phyloP scores from a whole-genome alignment of 768 basidiomycete genomes.

The Amanita rubescens region DNA sequence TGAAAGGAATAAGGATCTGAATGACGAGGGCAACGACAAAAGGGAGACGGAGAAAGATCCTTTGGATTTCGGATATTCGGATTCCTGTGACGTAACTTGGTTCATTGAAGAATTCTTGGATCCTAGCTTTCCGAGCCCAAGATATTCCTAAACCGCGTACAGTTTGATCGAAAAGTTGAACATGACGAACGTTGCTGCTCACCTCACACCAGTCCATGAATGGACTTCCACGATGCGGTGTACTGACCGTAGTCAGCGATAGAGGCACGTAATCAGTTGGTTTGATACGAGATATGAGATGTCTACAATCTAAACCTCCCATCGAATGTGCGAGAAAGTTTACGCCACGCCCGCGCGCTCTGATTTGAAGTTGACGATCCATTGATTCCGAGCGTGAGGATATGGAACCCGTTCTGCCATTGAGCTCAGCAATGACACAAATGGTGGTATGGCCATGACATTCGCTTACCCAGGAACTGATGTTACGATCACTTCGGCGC shows the following conservation, averaged over 20 bases:
- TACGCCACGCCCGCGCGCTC: slow-evolving; percentile 67
- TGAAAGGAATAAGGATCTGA: slow-evolving; percentile 81
- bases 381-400: slow-evolving; percentile 70
- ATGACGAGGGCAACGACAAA: slow-evolving; percentile 66
- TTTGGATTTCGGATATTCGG: slow-evolving; percentile 14
- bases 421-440: not conserved
- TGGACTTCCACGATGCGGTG: slow-evolving; percentile 92
- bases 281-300: slow-evolving; percentile 81
- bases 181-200: slow-evolving; percentile 21
- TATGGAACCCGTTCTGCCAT: slow-evolving; percentile 79
- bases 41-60: slow-evolving; percentile 40
- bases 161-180: not conserved
- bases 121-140: slow-evolving; percentile 78
- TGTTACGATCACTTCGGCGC: slow-evolving; percentile 94
- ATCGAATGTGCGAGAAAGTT: slow-evolving; percentile 97
- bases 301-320: slow-evolving; percentile 94
- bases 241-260: slow-evolving; percentile 83
- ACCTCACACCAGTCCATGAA: slow-evolving; percentile 99
- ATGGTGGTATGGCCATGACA: not conserved
- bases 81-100: not conserved
- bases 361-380: slow-evolving; percentile 60
- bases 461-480: slow-evolving; percentile 79
- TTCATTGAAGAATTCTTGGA: slow-evolving; percentile 6
- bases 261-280: slow-evolving; percentile 80
- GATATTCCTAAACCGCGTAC: slow-evolving; percentile 58